A percentile compares a stretch with the other conserved stretches of the same genome.
Conservation (phyloP, 2,329 filamentous ascomycete genomes). For the Trichoderma sp. region DNA sequence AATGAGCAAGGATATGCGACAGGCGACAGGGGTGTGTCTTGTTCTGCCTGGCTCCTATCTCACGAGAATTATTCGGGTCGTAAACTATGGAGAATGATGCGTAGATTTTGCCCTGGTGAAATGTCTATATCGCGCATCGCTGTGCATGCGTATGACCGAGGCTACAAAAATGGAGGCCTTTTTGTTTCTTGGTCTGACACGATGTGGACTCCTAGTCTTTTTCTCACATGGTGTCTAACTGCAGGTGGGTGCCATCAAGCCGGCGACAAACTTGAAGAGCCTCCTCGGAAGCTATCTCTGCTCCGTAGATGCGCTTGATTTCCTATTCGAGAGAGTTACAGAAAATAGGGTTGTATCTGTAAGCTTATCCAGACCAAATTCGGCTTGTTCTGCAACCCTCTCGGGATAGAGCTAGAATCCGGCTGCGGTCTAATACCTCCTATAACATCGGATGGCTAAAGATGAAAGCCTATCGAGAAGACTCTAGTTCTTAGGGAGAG, state of each 20-base stretch:
- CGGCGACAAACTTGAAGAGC: background rate
- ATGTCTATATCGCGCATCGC: conserved; percentile 14
- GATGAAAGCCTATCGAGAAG: background rate
- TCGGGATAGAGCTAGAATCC: background rate
- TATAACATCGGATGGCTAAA: background rate
- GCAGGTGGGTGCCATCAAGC: background rate
- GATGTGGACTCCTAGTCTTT: background rate
- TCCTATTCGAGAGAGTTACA: background rate
- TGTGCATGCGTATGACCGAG: background rate
- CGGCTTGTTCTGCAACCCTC: background rate
- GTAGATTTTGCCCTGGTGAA: background rate
- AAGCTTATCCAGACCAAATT: background rate
- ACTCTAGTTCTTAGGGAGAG: background rate
- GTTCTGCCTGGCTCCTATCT: background rate
- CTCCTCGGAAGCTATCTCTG: background rate
- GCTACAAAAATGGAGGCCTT: background rate
- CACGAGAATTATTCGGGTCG: conserved; percentile 22
- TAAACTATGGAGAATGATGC: background rate
- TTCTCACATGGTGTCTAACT: conserved; percentile 22
- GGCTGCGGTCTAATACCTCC: background rate
- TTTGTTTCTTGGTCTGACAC: background rate
- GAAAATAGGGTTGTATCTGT: background rate
- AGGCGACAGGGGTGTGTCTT: background rate
- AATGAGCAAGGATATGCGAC: background rate
- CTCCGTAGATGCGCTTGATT: background rate